Evolutionary conservation across 2,329 filamentous ascomycete species (phyloP).

Genomic region (Elsinoe australis): DNA sequence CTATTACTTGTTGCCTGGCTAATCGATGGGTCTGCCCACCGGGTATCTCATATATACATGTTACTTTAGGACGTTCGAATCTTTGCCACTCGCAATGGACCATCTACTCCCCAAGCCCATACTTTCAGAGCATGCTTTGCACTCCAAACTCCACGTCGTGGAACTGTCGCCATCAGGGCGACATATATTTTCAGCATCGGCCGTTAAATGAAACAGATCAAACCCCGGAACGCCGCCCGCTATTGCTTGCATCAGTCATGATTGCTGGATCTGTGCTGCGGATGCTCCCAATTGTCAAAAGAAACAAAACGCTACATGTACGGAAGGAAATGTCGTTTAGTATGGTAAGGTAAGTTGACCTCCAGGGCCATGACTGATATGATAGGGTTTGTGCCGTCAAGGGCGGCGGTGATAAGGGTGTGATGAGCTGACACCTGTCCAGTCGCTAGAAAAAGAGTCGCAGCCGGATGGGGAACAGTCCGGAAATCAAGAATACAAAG

Average conservation of each 20-base stretch:
- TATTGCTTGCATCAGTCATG: slow-evolving; percentile 33
- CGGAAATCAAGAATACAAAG: slow-evolving; percentile 12
- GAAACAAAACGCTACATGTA: background rate
- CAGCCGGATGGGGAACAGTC: slow-evolving; percentile 5
- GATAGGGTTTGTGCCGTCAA: background rate
- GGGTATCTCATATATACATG: slow-evolving; percentile 13
- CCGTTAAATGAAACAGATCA: background rate
- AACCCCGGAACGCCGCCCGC: slow-evolving; percentile 4
- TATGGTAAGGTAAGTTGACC: no score
- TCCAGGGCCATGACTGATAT: background rate
- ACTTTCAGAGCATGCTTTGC: background rate
- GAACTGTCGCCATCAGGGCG: background rate
- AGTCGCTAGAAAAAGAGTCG: slow-evolving; percentile 9
- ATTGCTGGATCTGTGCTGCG: slow-evolving; percentile 4
- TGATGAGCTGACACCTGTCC: background rate
- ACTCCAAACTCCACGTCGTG: background rate
- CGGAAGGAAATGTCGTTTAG: no score
- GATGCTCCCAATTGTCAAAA: background rate
- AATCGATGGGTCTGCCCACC: background rate
- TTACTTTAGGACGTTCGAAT: background rate
- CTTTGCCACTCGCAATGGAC: background rate
- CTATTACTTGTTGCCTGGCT: slow-evolving; percentile 8
- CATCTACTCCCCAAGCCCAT: background rate
- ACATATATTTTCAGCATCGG: background rate
- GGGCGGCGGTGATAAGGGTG: background rate